A percentile compares a stretch with the other conserved stretches of the same genome.
Evolutionary conservation across 805 yeast species (phyloP).

Genomic region (Lipomyces anomalus): DNA sequence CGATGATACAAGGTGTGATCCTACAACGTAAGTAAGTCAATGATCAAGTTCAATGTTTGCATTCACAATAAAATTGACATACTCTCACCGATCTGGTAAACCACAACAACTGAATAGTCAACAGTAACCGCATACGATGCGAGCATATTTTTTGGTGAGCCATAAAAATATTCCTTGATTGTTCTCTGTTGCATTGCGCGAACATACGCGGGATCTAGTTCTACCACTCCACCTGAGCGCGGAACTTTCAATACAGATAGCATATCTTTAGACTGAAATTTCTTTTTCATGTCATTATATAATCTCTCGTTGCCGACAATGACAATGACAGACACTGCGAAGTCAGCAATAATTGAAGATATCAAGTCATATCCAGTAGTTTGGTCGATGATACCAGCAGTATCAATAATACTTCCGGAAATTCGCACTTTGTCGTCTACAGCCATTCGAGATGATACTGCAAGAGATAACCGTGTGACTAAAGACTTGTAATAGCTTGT

Average conservation of each 20-base stretch:
- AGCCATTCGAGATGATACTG: conserved; percentile 42
- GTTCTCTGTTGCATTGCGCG: conserved; percentile 69
- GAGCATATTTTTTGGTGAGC: conserved; percentile 56
- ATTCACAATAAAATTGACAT: conserved; percentile 3
- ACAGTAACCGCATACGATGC: conserved; percentile 84
- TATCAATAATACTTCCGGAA: conserved; percentile 66
- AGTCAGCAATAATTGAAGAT: conserved; percentile 53
- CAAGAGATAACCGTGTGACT: conserved; percentile 46
- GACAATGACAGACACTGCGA: conserved; percentile 47
- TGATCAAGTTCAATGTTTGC: conserved; percentile 7
- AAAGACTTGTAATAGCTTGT: conserved; percentile 48
- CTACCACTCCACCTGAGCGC: conserved; percentile 71
- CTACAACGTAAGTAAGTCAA: conserved; percentile 13
- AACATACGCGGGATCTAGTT: conserved; percentile 59
- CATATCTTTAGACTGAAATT: conserved; percentile 24
- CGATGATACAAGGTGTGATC: conserved; percentile 26
- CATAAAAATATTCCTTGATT: conserved; percentile 87
- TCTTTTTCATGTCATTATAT: conserved; percentile 55
- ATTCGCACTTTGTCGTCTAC: conserved; percentile 41
- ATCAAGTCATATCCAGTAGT: conserved; percentile 43
- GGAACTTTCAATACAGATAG: conserved; percentile 56
- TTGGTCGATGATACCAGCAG: conserved; percentile 56
- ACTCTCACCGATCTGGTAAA: conserved; percentile 52
- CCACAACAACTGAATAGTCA: conserved; percentile 53
- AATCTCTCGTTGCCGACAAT: conserved; percentile 75